Base-by-base conservation (phyloP, 2,329 filamentous ascomycete species). In the Trichoderma guizhouense region DNA sequence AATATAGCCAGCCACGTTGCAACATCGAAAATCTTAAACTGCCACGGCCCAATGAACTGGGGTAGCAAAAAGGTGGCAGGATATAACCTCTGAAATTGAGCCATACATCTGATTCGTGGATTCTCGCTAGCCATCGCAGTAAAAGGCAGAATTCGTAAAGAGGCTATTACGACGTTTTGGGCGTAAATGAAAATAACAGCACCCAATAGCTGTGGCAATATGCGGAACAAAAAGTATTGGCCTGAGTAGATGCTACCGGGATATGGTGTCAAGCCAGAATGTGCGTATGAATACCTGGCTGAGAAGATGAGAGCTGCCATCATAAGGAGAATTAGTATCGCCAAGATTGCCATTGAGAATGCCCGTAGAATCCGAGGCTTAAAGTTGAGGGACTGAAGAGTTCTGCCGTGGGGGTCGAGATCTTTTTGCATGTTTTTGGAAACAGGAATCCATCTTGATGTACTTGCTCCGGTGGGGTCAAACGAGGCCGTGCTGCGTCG, bases 151-250 rank as follows among this genome's bases (percentile, higher is more conserved):
- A 93, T 88, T 72, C 95, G 90, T 74, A 92, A 89, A n/a, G 94
- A 87, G 3, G 94, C 89, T 1, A 87, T 86, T 75, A 94, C 88
- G 51, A 97, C 84, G 75, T 90, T 88, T 76, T 97, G 91, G 1
- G 93, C 87, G 85, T 93, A 97, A 7, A 98, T 80, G 60, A 96
- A 85, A 43, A 97, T 82, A 14, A 91, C 75, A 24, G 90, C 89
- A 0, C 91, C 93, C 15, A 97, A 78, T 0, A 97, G 83, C 71
- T 94, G 93, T 2, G 95, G 95, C 1, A 98, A 83, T 74, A 97
- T 93, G 73, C 94, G 89, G 80, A 97, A 96, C 61, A 97, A 81
- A 79, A 98, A 97, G 81, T 97, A 97, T 74, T 90, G 87, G 9
- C 86, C 86, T 64, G 91, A 91, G 73, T 92, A 92, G 71, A 94